These are phyloP conservation scores for Babjeviella inositovora DNA, from an alignment of 805 yeast species.

Conservation along the genomic window DNA sequence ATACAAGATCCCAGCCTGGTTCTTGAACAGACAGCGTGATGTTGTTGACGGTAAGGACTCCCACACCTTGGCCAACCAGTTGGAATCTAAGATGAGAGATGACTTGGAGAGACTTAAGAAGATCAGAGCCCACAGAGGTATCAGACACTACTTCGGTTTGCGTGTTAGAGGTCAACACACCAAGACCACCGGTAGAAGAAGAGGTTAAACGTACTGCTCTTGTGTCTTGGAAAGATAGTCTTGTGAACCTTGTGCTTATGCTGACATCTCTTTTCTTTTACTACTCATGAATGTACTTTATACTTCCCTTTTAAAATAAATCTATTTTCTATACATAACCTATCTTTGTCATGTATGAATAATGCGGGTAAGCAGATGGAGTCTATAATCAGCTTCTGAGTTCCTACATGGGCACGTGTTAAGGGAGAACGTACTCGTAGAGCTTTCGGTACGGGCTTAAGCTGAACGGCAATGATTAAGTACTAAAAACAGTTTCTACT, in stretches of 20 bases:
- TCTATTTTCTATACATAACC: too few species aligned
- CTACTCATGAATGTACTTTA: slow-evolving; percentile 2
- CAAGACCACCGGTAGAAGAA: slow-evolving; percentile 98
- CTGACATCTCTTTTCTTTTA: slow-evolving; percentile 2
- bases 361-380: too few species aligned
- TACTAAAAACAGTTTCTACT: too few species aligned
- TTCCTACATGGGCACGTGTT: too few species aligned
- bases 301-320: too few species aligned
- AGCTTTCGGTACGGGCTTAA: too few species aligned
- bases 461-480: too few species aligned
- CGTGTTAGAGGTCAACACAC: slow-evolving; percentile 99
- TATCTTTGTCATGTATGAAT: too few species aligned
- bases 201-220: slow-evolving; percentile 11
- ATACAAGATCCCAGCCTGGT: slow-evolving; percentile 99
- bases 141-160: slow-evolving; percentile 99
- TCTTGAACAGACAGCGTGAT: slow-evolving; percentile 99
- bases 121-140: slow-evolving; percentile 99
- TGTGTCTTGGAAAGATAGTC: slow-evolving; percentile 5
- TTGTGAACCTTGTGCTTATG: slow-evolving; percentile 1
- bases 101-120: slow-evolving; percentile 99
- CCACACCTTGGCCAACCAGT: slow-evolving; percentile 97
- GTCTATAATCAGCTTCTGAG: too few species aligned
- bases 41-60: slow-evolving; percentile 97
- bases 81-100: slow-evolving; percentile 99
- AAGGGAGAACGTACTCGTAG: too few species aligned